A percentile compares a stretch with the other conserved stretches of the same genome.
These are phyloP conservation scores for Croton setiger DNA, from an alignment of 441 rosid species.

Conservation along the genomic window DNA sequence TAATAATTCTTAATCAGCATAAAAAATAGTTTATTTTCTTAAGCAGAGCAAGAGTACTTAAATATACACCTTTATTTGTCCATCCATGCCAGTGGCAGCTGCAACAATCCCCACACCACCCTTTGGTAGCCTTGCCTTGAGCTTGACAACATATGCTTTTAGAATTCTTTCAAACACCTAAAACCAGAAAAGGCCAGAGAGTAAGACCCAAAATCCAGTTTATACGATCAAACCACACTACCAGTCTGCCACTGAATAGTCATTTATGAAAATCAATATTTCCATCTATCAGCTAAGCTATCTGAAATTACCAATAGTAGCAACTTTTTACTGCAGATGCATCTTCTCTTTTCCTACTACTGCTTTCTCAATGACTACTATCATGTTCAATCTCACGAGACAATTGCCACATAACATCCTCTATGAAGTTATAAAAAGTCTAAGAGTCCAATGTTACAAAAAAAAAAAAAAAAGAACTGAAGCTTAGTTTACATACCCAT, in stretches of 20 bases:
- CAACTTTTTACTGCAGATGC: not conserved
- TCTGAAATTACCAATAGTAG: not conserved
- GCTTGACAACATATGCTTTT: conserved; percentile 94
- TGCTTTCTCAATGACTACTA: not conserved
- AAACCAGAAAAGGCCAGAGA: conserved; percentile 18
- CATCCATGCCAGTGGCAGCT: conserved; percentile 98
- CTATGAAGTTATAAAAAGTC: not conserved
- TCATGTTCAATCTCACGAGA: not conserved
- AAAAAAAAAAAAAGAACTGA: not conserved
- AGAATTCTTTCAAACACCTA: conserved; percentile 96
- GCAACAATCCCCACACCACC: conserved; percentile 98
- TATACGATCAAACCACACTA: not conserved
- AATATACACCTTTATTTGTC: conserved; percentile 78
- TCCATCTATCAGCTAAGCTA: not conserved
- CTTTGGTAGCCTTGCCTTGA: conserved; percentile 83
- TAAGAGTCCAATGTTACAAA: not conserved
- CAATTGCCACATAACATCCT: not conserved
- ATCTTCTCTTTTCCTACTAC: not conserved
- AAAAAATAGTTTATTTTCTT: conserved; percentile 3
- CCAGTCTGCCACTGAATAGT: not conserved
- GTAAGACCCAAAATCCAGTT: not conserved
- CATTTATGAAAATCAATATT: not conserved
- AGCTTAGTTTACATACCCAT: not conserved
- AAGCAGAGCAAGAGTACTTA: too few species aligned
- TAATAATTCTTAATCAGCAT: conserved; percentile 19